phyloP scores from a whole-genome alignment of 192 early-diverging fungal species.

The Cladochytrium replicatum region DNA sequence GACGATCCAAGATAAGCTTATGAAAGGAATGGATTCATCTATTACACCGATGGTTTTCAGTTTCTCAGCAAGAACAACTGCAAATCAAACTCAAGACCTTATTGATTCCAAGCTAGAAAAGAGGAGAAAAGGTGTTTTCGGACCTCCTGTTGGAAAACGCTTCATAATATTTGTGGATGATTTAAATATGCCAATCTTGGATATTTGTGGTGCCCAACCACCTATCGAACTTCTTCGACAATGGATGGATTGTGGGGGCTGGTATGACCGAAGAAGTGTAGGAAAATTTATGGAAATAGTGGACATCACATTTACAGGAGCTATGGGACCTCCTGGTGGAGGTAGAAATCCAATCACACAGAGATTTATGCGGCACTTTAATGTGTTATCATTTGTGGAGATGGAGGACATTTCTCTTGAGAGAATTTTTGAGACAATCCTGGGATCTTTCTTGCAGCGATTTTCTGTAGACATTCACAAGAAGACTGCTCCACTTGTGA shows the following conservation, averaged over 20 bases:
- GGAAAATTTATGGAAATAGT: slow-evolving; percentile 54
- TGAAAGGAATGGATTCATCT: slow-evolving; percentile 37
- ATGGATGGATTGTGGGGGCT: slow-evolving; percentile 55
- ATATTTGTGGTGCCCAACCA: slow-evolving; percentile 55
- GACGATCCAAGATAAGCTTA: slow-evolving; percentile 48
- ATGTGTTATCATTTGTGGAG: slow-evolving; percentile 44
- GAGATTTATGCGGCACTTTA: slow-evolving; percentile 47
- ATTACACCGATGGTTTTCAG: slow-evolving; percentile 44
- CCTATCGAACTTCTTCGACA: slow-evolving; percentile 50
- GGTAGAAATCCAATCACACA: slow-evolving; percentile 48
- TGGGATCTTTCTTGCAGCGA: slow-evolving; percentile 38
- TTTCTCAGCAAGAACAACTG: slow-evolving; percentile 49
- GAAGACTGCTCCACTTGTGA: slow-evolving; percentile 33
- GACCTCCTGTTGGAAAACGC: slow-evolving; percentile 49
- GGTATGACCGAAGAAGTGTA: slow-evolving; percentile 49
- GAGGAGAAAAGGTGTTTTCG: slow-evolving; percentile 51
- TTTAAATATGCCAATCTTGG: slow-evolving; percentile 51
- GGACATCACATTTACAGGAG: slow-evolving; percentile 45
- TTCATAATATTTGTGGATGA: slow-evolving; percentile 52
- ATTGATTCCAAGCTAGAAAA: slow-evolving; percentile 58
- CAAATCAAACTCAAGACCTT: slow-evolving; percentile 53
- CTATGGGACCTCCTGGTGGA: slow-evolving; percentile 55
- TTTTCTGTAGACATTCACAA: slow-evolving; percentile 41
- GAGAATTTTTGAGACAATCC: slow-evolving; percentile 44
- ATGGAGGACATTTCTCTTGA: slow-evolving; percentile 47